Percentiles rank a stretch among this genome's conserved stretches.
These are phyloP conservation scores for Scedosporium apiospermum DNA, from an alignment of 2,329 filamentous ascomycete species.

Conservation along the genomic window DNA sequence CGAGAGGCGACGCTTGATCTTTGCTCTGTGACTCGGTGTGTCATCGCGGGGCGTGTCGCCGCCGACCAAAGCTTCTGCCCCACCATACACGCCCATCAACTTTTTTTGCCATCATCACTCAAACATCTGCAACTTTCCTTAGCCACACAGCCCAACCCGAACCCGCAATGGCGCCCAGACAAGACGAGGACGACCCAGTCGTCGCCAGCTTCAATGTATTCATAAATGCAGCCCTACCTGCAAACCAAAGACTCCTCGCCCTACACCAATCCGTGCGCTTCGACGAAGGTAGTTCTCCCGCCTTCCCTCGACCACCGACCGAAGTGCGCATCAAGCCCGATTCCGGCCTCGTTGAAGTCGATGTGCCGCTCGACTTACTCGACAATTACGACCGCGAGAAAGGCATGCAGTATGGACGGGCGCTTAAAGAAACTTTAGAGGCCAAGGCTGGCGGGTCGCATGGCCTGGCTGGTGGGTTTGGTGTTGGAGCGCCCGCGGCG, in stretches of 20 bases:
- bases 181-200: constrained; percentile 54
- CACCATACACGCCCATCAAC: not conserved
- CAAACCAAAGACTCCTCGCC: constrained; percentile 60
- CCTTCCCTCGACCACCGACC: constrained; percentile 53
- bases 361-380: constrained; percentile 70
- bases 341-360: constrained; percentile 81
- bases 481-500: constrained; percentile 41
- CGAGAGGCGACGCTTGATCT: too few relatives aligned
- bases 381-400: constrained; percentile 74
- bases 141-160: not conserved
- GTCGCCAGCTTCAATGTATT: constrained; percentile 73
- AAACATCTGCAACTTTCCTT: not conserved
- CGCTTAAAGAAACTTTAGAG: constrained; percentile 52
- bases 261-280: constrained; percentile 82
- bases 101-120: not conserved
- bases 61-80: not conserved
- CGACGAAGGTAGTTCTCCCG: constrained; percentile 37
- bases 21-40: too few relatives aligned
- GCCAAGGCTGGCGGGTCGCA: constrained; percentile 55
- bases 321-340: constrained; percentile 74
- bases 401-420: constrained; percentile 73
- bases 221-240: constrained; percentile 63
- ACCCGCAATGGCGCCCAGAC: constrained; percentile 9
- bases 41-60: too few relatives aligned
- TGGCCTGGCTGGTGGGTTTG: constrained; percentile 65